Base-by-base conservation (phyloP, 352 stramenopile species). In the Hyaloperonospora brassicae region DNA sequence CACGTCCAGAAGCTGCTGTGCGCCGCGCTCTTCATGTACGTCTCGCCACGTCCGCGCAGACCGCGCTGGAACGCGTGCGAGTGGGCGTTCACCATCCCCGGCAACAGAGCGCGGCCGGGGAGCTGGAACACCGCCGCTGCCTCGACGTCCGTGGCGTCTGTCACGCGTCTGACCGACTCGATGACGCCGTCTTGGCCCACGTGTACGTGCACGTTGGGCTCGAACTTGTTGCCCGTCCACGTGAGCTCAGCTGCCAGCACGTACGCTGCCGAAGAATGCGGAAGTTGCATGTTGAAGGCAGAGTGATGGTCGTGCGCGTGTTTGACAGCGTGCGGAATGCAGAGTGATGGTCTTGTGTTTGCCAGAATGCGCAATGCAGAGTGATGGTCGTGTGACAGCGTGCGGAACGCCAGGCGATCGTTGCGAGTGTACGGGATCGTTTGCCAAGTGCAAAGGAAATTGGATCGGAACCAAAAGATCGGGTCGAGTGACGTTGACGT, bases 1-100 rank as follows among this genome's bases (percentile, higher is more conserved):
- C 79, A 89, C 38, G 79, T 89, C 79, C 79, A 89, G 57, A 89
- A 89, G 52, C 74, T 86, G 65, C 73, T 85, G 44, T 68, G 52
- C 5, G 52, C 43, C 34, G 52, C 56, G 53, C 61, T 44, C 55
- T 83, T 83, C 8, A 76, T 65, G 55, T 89, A 87, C 61, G 72
- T 83, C 70, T 89, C 79, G 24, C 79, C 79, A n/a, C 87, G 75
- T 0, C 79, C 76, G 14, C 79, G 75, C 51, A 87, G 62, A 2
- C 75, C 76, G 24, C 76, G 76, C 62, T 89, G 79, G 59, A 87
- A 89, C 36, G 79, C 79, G 45, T 89, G 79, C 61, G 76, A 87
- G 68, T 89, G 79, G n/a, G 76, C 75, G 60, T 89, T 89, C 17
- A 89, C 77, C 76, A 89, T 86, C 1, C 79, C 79, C 0, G 77